A percentile compares a stretch with the other conserved stretches of the same genome.
These are phyloP conservation scores for Batkoa obscura DNA, from an alignment of 371 early-diverging fungal genomes.

Conservation along the genomic window DNA sequence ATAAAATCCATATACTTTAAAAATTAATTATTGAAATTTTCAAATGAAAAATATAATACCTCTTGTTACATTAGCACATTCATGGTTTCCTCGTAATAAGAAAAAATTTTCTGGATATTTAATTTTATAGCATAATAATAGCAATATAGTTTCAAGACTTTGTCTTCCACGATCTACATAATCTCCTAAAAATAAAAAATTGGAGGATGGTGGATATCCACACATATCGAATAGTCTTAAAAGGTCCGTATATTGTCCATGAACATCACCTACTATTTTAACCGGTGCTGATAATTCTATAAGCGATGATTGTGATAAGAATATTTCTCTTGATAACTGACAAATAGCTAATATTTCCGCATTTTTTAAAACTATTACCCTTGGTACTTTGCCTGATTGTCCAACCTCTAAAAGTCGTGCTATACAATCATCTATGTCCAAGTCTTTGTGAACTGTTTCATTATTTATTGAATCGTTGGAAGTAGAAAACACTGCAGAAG, in stretches of 20 bases:
- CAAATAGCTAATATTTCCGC: conserved; percentile 78
- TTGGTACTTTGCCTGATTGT: conserved; percentile 39
- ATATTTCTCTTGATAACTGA: conserved; percentile 69
- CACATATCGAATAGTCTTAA: conserved; percentile 61
- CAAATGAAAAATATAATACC: not conserved
- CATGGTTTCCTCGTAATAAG: conserved; percentile 91
- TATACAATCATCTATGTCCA: conserved; percentile 76
- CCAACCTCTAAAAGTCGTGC: conserved; percentile 63
- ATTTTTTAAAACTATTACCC: conserved; percentile 40
- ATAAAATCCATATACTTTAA: conserved; percentile 88
- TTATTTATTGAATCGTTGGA: not conserved
- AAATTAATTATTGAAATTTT: not conserved
- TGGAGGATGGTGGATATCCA: conserved; percentile 74
- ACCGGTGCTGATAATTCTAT: conserved; percentile 90
- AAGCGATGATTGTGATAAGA: conserved; percentile 82
- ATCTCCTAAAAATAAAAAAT: conserved; percentile 89
- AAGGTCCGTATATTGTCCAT: conserved; percentile 87
- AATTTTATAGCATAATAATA: conserved; percentile 87
- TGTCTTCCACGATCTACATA: conserved; percentile 96
- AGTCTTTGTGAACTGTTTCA: conserved; percentile 11
- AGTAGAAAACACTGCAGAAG: no score
- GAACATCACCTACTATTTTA: conserved; percentile 87
- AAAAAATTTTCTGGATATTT: conserved; percentile 90
- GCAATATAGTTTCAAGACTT: conserved; percentile 82
- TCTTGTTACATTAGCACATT: conserved; percentile 83